These are phyloP conservation scores for Candida mesenterica DNA, from an alignment of 1,139 yeast species.

Conservation along the genomic window DNA sequence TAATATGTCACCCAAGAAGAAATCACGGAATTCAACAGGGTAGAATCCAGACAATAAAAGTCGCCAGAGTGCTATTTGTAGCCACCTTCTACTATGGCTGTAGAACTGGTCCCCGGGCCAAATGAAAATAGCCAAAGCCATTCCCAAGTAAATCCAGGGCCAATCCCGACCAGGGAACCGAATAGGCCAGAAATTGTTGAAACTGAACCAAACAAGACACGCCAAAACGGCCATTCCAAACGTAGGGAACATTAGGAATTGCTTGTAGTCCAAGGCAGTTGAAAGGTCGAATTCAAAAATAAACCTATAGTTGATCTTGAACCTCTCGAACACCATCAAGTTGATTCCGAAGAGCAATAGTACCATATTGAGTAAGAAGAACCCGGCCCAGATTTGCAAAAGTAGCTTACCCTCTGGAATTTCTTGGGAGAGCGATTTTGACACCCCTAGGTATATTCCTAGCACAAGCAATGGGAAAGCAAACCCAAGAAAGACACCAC, in stretches of 20 bases:
- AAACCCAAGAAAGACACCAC: slow-evolving; percentile 71
- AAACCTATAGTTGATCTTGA: slow-evolving; percentile 83
- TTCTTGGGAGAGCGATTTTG: slow-evolving; percentile 33
- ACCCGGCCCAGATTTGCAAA: slow-evolving; percentile 92
- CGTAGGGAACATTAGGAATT: slow-evolving; percentile 64
- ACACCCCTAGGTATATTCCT: slow-evolving; percentile 51
- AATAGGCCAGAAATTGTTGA: slow-evolving; percentile 64
- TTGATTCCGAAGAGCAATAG: slow-evolving; percentile 64
- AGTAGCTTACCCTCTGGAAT: slow-evolving; percentile 57
- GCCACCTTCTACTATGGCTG: slow-evolving; percentile 67
- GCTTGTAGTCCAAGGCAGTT: slow-evolving; percentile 64
- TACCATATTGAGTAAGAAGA: slow-evolving; percentile 61
- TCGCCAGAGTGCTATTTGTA: slow-evolving; percentile 69
- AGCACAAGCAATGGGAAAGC: slow-evolving; percentile 62
- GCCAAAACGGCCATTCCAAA: slow-evolving; percentile 55
- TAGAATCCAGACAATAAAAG: slow-evolving; percentile 77
- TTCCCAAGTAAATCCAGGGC: slow-evolving; percentile 76
- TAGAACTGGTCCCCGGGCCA: slow-evolving; percentile 62
- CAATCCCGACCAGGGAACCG: slow-evolving; percentile 65
- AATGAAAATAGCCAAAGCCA: slow-evolving; percentile 47
- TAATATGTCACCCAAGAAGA: slow-evolving; percentile 86
- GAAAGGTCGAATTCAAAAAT: slow-evolving; percentile 85
- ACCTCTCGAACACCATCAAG: slow-evolving; percentile 68
- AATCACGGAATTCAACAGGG: slow-evolving; percentile 94
- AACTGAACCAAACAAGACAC: slow-evolving; percentile 72